Evolutionary conservation across 176 grass and related monocot genomes (phyloP).

Genomic region (maize (Zea mays)): Zm-B73-REFERENCE-NAM-5.0 NC_050097.1:232788501-232789000

Average conservation of each 20-base stretch:
- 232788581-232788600: slow-evolving; percentile 31
- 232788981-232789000: slow-evolving; percentile 13
- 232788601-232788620: slow-evolving; percentile 54
- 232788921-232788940: slow-evolving; percentile 25
- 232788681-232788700: slow-evolving; percentile 47
- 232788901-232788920: slow-evolving; percentile 2
- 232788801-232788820: slow-evolving; percentile 15
- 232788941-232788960: slow-evolving; percentile 18
- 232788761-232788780: slow-evolving; percentile 57
- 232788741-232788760: slow-evolving; percentile 64
- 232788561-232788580: neutral
- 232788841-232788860: neutral
- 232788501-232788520: slow-evolving; percentile 93
- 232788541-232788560: slow-evolving; percentile 17
- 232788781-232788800: slow-evolving; percentile 28
- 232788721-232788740: slow-evolving; percentile 56
- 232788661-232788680: slow-evolving; percentile 72
- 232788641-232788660: slow-evolving; percentile 94
- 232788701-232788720: slow-evolving; percentile 51
- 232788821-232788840: slow-evolving; percentile 4
- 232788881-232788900: slow-evolving; percentile 27
- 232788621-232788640: slow-evolving; percentile 90
- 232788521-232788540: slow-evolving; percentile 76
- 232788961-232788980: slow-evolving; percentile 14
- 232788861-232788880: slow-evolving; percentile 10